Base-by-base conservation (phyloP, 169 alveolate species). In the Perkinsus marinus region DNA sequence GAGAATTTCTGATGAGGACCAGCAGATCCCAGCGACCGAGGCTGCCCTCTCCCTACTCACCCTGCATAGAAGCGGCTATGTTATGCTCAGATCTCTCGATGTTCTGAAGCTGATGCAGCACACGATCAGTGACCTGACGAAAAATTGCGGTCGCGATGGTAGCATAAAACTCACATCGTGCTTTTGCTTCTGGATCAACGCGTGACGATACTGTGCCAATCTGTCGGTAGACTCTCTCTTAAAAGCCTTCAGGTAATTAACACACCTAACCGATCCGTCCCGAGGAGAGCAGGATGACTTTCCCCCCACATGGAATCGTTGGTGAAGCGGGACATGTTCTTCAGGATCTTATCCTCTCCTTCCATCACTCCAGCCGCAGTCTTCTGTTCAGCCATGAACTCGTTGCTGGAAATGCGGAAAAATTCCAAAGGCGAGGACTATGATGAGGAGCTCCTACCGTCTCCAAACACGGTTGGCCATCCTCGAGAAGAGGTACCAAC, bases 341-440 rank as follows among this genome's bases (percentile, higher is more conserved):
- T 47, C 43, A 90, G 43, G 6, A 90, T 90, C 69, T 90, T 90
- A 57, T 90, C 91, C 69, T 90, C 91, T 38, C 91, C 91, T 39
- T 90, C 91, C 69, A 41, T 90, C 69, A 90, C 91, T 13, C 57
- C 91, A 13, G 37, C 39, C 13, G 91, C 91, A 34, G 91, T 90
- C n/a, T 90, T 90, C 91, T 90, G 91, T 26, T 38, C 43, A 5
- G 91, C 91, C 91, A 90, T 90, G 57, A 90, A 90, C n/a, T 90
- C 91, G 69, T 90, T 90, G 6, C 91, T 36, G 69, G 2, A 39
- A 90, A 37, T 16, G 69, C 91, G 7, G 91, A 19, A 19, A 39
- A 22, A 2, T 22, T n/a, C 41, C 79, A 39, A 90, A 39, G 39
- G 57, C 3, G 39, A 90, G 43, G 79, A 68, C 69, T 26, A 69